A percentile compares a stretch with the other conserved stretches of the same genome.
Evolutionary conservation across 2,329 filamentous ascomycete genomes (phyloP).

Genomic region (Aspergillus sp.): DNA sequence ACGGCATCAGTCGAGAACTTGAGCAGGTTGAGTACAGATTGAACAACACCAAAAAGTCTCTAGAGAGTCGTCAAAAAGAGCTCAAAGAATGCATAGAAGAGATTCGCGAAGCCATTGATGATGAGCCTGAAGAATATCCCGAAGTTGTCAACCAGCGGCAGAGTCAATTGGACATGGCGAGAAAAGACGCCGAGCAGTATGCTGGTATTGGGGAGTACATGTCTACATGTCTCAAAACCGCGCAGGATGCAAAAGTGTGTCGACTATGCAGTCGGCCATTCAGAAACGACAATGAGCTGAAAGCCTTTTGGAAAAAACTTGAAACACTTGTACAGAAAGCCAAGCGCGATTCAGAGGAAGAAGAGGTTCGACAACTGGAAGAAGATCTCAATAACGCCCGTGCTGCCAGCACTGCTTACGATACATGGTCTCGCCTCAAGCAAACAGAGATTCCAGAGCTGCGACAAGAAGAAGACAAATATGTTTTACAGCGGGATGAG

Average conservation of each 20-base stretch:
- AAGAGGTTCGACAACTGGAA: constrained; percentile 62
- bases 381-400: constrained; percentile 63
- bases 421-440: constrained; percentile 70
- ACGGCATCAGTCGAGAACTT: constrained; percentile 69
- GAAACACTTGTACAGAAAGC: constrained; percentile 54
- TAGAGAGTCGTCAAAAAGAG: constrained; percentile 65
- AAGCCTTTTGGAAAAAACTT: constrained; percentile 65
- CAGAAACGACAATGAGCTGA: constrained; percentile 58
- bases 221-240: constrained; percentile 63
- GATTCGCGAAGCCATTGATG: constrained; percentile 60
- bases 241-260: constrained; percentile 71
- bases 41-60: constrained; percentile 62
- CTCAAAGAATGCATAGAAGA: constrained; percentile 61
- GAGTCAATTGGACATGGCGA: constrained; percentile 51
- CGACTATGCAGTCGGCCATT: constrained; percentile 74
- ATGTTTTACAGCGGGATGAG: constrained; percentile 62
- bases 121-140: constrained; percentile 51
- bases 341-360: constrained; percentile 58
- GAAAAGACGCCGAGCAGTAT: constrained; percentile 66
- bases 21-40: constrained; percentile 75
- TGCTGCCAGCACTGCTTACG: constrained; percentile 66
- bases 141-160: constrained; percentile 55
- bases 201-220: constrained; percentile 72
- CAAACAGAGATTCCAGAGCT: constrained; percentile 68
- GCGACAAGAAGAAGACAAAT: constrained; percentile 61